phyloP scores from a whole-genome alignment of 2,329 filamentous ascomycete genomes.

The Cadophora sp. region DNA sequence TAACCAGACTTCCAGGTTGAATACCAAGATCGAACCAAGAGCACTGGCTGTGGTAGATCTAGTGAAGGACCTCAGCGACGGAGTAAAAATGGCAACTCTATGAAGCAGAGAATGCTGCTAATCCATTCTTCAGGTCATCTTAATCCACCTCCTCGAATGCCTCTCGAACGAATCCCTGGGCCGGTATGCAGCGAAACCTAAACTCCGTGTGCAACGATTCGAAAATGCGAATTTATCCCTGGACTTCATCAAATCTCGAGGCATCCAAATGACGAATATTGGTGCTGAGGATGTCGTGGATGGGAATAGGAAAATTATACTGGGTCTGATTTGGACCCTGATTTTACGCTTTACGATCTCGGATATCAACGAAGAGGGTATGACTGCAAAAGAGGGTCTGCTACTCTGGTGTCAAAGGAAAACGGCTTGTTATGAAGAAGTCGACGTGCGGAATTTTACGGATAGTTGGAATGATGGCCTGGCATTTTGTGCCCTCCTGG shows the following conservation, averaged over 20 bases:
- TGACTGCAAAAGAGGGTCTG: slow-evolving; percentile 96
- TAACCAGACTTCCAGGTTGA: slow-evolving; percentile 69
- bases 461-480: slow-evolving; percentile 96
- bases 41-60: slow-evolving; percentile 85
- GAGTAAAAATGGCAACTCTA: slow-evolving; percentile 64
- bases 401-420: slow-evolving; percentile 98
- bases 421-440: slow-evolving; percentile 97
- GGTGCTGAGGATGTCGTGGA: slow-evolving; percentile 98
- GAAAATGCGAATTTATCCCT: slow-evolving; percentile 98
- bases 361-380: slow-evolving; percentile 97
- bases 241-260: slow-evolving; percentile 87
- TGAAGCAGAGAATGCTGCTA: slow-evolving; percentile 24
- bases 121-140: slow-evolving; percentile 70
- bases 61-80: slow-evolving; percentile 89
- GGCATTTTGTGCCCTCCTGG: slow-evolving; percentile 93
- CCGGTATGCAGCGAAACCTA: slow-evolving; percentile 94
- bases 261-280: slow-evolving; percentile 98
- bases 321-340: slow-evolving; percentile 97
- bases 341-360: slow-evolving; percentile 98
- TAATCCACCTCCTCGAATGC: slow-evolving; percentile 97
- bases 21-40: slow-evolving; percentile 87
- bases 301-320: slow-evolving; percentile 95
- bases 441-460: slow-evolving; percentile 94
- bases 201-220: slow-evolving; percentile 94
- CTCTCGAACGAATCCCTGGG: slow-evolving; percentile 93